Evolutionary conservation across 768 basidiomycete species (phyloP), one percentile per base, ranked within the genome.

Genomic region (Russula griseocarnosa): DNA sequence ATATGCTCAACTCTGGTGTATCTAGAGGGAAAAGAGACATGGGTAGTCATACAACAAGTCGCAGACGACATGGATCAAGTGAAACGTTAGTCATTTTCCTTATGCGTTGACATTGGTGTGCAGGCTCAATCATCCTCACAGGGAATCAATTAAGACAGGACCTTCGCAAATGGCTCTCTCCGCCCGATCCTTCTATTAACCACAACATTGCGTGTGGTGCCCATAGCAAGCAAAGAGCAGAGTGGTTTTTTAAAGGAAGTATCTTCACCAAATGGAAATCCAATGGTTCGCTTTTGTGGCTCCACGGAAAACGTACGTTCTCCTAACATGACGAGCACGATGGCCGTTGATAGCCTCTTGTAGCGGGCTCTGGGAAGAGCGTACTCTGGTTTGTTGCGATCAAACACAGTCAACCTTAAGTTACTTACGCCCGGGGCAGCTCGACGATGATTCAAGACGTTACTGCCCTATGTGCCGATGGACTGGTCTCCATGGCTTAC

Each of bases 291-390:
- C 28, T 56, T 20, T 44, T 56, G 18, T 56, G 55, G 55, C 3
- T 56, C 11, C 55, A 44, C 20, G 55, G 55, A 13, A 56, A 56
- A 20, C 55, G 55, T 44, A 30, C 5, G 55, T 56, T n/a, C 20
- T 11, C 5, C 10, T 30, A 8, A 20, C 11, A 9, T 8, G 20
- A 14, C 40, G 1, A 5, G 5, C 10, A 2, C 10, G 9, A 34
- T 20, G n/a, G 11, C n/a, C 11, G 30, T 32, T n/a, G 20, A 53
- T 20, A n/a, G 3, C 36, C 10, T 44, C 26, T 30, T 11, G 11
- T n/a, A 56, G 55, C 55, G 8, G 55, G 55, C 0, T 56, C 55
- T 0, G 55, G 55, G 3, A 56, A 56, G 55, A 56, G 40, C 11
- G 5, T 56, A 4, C 55, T 56, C 38, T 56, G 55, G 55, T 44